Evolutionary conservation across 108 stramenopile species (phyloP), one percentile per base, ranked within the genome.

Genomic region (Cyclostephanos invisitatus): DNA sequence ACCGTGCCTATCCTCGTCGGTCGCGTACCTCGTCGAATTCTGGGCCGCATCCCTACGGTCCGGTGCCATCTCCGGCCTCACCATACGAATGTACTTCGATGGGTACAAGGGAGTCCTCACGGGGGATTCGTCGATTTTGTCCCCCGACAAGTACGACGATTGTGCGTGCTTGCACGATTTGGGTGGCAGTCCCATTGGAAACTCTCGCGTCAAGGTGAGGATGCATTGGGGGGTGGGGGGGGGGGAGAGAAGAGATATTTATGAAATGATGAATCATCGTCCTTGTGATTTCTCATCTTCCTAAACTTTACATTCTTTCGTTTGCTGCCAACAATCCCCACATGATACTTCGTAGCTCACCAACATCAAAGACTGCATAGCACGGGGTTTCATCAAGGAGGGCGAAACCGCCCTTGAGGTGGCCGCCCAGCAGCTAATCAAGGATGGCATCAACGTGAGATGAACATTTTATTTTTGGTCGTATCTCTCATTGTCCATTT

Each of bases 101-200:
- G 96, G 96, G 2, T 96, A 94, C 91, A 89, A 89, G 75, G 96
- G 96, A 8, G 44, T 96, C 51, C 76, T 96, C 22, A 87, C 80
- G 17, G 93, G 92, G 20, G 88, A 94, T 54, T 91, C 89, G 54
- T 76, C 87, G 25, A 67, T 92, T n/a, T 70, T 96, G 46, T 73
- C 84, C 14, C 87, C 89, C 64, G 74, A 74, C 10, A 68, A 84
- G 10, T 87, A 84, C 72, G 85, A 84, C 15, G 46, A 78, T 4
- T 82, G 88, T 46, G 71, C 84, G 40, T 72, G 78, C 46, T 62
- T 94, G 65, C 89, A 94, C 77, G 80, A 83, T 21, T 57, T 94
- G 67, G 96, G 96, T 27, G 96, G 96, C 21, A 85, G 83, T 70
- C 93, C 92, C 24, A 92, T 96, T 63, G 95, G 96, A 37, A 94